Base-by-base conservation (phyloP, 441 rosid genomes). In the Brassica hybrid region DNA sequence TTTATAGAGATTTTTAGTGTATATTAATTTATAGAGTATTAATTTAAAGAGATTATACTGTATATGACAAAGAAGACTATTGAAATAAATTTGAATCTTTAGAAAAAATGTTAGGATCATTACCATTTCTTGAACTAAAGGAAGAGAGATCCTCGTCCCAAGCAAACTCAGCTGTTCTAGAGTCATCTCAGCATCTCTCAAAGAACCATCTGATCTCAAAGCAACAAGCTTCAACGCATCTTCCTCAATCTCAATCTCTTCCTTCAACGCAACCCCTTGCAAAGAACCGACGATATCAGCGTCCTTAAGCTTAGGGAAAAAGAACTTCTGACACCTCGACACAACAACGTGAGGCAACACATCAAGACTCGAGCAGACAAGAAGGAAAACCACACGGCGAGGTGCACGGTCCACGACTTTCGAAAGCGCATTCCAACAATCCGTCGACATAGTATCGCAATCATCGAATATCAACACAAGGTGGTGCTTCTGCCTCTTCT, bases 111-210 rank as follows among this genome's bases (percentile, higher is more conserved):
- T 25, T 25, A 25, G 27, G 7, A 0, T 54, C 19, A 65, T 73
- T 72, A 96, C 98, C 94, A 96, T 79, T 85, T 96, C 98, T 80
- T 96, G 99, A 84, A 96, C 98, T 70, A 96, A 81, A 69, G 87
- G 86, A 65, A 94, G 88, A 60, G 94, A 91, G 80, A 96, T 92
- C 81, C 85, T 89, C 79, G 87, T 92, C 78, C 99, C 99, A 54
- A 96, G 89, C 82, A 96, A 86, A 81, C 94, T 90, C 45, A 96
- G 84, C 74, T 96, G 99, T 83, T 96, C 98, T 58, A 96, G 89
- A 67, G 98, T 96, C 98, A 96, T 96, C 81, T 91, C 93, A 12
- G 98, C 97, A 82, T 96, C 98, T 84, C 99, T 88, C 82, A 96
- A 82, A 2, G 99, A 96, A 76, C 99, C 99, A 82, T 94, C 98